Evolutionary conservation across 371 early-diverging fungal genomes (phyloP), one percentile per base, ranked within the genome.

Genomic region (Entomophthora muscae): DNA sequence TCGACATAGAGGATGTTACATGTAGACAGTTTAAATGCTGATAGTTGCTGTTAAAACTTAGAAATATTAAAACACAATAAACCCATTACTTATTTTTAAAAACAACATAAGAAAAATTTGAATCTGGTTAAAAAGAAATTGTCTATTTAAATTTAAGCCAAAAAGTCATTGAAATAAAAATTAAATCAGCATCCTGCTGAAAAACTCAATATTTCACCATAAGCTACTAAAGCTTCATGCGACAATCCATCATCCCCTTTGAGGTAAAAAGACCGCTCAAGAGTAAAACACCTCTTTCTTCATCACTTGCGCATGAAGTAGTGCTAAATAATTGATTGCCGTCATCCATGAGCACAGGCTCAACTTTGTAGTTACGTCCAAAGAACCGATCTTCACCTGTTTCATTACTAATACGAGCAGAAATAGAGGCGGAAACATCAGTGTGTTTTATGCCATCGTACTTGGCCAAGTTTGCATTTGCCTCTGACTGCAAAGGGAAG

Each of bases 331-430:
- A 26, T 12, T 17, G 3, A 55, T n/a, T 27, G 10, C 56, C 56
- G 28, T 55, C 56, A 26, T 55, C 56, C 22, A 55, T 55, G 26
- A 55, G 3, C 12, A 55, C 56, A 55, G 56, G 22, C 22, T 55
- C 56, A 55, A 55, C 22, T 55, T 55, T 55, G 28, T 55, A 55
- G 12, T 55, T 55, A 55, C 28, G 24, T 13, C 56, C 56, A 24
- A 27, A 55, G 26, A 42, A 42, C 17, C 42, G 5, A 42, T 42
- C 42, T 42, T 42, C 42, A 17, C 56, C 28, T 26, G 56, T 55
- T 24, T 22, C 56, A 27, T 55, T 55, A 55, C 56, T 55, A 12
- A 55, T 13, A 12, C n/a, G 3, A 55, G 56, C 56, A 55, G 28
- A 22, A n/a, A 55, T 55, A 24, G 56, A 55, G 13, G 22, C 28